Evolutionary conservation across 768 basidiomycete genomes (phyloP), one percentile per base, ranked within the genome.

Genomic region (Xerocomus potaroensis): DNA sequence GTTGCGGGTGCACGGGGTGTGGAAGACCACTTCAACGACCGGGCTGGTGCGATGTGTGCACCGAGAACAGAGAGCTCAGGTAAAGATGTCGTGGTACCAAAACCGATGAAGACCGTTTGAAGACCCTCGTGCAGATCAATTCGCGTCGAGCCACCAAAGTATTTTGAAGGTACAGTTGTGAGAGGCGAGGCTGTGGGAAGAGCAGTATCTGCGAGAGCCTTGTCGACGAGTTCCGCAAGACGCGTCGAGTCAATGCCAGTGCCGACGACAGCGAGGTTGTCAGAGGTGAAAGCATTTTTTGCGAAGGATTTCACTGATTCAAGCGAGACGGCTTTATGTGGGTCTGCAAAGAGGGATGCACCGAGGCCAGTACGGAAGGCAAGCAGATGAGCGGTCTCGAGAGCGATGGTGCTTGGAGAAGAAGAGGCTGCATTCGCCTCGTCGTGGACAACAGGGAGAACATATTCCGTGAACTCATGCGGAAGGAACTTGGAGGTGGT

Each of bases 301-400:
- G 91, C 91, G 59, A 79, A 93, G 2, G 77, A 69, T 62, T 84
- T 82, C 59, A 95, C 77, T 54, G 91, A 85, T 11, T 76, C 77
- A 18, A 77, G 74, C 39, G 81, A 77, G 57, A 89, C 67, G 55
- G 76, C 69, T 49, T 70, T 70, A 61, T 88, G 82, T 14, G 80
- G 72, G n/a, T 84, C 72, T 16, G 92, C 86, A 69, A 90, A 91
- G 50, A 97, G 79, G 19, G 94, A 86, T 56, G 87, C 78, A 57
- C 95, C 95, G 58, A 98, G 91, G 14, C 95, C 95, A 34, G 74
- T 76, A 61, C 94, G 91, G 87, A 98, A 99, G 35, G 95, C 94
- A 48, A 94, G 74, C 35, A 78, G 68, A 65, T 98, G 95, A 4
- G 92, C 93, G 30, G 84, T 72, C 61, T 99, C 95, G 47, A 98